Base-by-base conservation (phyloP, 2,329 filamentous ascomycete genomes). In the Stagonosporopsis rhizophila region DNA sequence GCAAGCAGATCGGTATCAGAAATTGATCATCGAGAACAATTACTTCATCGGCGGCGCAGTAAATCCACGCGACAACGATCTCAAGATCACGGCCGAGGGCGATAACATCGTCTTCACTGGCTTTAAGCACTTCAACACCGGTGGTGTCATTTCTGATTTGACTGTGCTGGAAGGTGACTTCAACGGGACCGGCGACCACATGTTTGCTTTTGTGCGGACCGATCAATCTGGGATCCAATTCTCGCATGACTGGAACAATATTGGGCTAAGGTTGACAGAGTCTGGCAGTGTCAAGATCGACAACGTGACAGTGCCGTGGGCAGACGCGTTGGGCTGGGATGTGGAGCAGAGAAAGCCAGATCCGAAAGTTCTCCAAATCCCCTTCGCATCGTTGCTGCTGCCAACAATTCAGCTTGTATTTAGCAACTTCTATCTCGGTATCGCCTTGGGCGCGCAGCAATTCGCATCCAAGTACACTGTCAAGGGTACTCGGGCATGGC, bases 321-420 rank as follows among this genome's bases (percentile, higher is more conserved):
- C 70, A 0, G 85, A 89, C 69, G 87, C 86, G 0, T 72, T 89
- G 0, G 86, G 87, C 9, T 89, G 86, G 86, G 78, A 85, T 64
- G 51, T 75, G 0, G 52, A 66, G 11, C 79, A 75, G 4, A 85
- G 84, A 72, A 76, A 77, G 53, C 85, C 84, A 0, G 76, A 83
- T 32, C 77, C 80, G 0, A 75, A 78, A 0, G 70, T 85, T 2
- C 72, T 88, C 2, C 75, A 75, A 2, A 80, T 86, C 32, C 81
- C 83, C 0, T 88, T 84, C 59, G 81, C 81, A 0, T 81, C 79
- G 3, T 68, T 89, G n/a, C 76, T 89, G 6, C 78, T 89, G 0
- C 86, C 86, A 0, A 85, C 83, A 0, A 87, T 88, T 56, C 86
- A 89, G 67, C 80, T 88, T 0, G 83, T 87, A n/a, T 89, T 89